These are phyloP conservation scores for Neofusicoccum umdonicola DNA, from an alignment of 2,329 filamentous ascomycete species.

Conservation along the genomic window DNA sequence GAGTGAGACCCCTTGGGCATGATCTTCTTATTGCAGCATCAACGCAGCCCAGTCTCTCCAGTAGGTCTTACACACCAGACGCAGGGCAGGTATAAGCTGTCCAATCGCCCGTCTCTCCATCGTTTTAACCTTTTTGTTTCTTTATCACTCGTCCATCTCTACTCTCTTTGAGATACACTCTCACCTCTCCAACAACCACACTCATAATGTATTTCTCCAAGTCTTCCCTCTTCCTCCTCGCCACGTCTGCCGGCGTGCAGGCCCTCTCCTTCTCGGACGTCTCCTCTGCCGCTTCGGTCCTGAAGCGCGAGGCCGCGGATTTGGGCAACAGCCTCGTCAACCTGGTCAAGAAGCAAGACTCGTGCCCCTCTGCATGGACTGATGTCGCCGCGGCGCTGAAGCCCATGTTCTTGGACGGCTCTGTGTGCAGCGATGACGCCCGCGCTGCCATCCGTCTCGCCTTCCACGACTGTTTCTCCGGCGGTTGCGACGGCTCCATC, in stretches of 20 bases:
- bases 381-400: conserved; percentile 25
- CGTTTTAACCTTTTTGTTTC: background rate
- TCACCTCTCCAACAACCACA: background rate
- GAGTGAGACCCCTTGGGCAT: background rate
- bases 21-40: background rate
- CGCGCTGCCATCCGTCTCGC: conserved; percentile 30
- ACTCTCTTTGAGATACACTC: background rate
- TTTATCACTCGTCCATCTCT: background rate
- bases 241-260: background rate
- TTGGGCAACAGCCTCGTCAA: background rate
- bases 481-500: conserved; percentile 44
- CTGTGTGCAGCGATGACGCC: conserved; percentile 29
- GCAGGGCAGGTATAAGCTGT: background rate
- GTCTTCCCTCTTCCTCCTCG: background rate
- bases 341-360: conserved; percentile 4
- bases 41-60: background rate
- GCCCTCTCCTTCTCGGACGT: conserved; percentile 9
- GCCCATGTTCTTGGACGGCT: conserved; percentile 20
- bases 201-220: conserved; percentile 12
- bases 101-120: background rate
- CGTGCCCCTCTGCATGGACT: conserved; percentile 28
- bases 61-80: background rate
- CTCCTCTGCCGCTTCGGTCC: conserved; percentile 3
- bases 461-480: conserved; percentile 34
- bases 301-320: conserved; percentile 12